These are phyloP conservation scores for Globisporangium mamillatum DNA, from an alignment of 352 stramenopile species.

Conservation along the genomic window DNA sequence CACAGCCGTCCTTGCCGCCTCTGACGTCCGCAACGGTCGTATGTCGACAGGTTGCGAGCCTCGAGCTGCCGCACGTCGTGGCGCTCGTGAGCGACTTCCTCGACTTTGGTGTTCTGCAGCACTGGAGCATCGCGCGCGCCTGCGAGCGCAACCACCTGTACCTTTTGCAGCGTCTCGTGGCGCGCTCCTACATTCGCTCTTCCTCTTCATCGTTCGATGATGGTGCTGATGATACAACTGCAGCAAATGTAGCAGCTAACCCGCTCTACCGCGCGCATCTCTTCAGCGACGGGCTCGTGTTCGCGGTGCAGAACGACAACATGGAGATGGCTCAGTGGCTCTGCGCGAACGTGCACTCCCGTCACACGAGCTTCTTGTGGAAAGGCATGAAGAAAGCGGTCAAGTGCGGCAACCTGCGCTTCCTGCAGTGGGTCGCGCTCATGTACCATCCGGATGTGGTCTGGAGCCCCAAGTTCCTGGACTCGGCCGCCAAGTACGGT, in stretches of 20 bases:
- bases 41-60: slow-evolving; percentile 1
- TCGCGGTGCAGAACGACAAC: slow-evolving; percentile 15
- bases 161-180: slow-evolving; percentile 2
- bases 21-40: slow-evolving; percentile 8
- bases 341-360: neutral
- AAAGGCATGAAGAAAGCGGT: slow-evolving; percentile 17
- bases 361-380: slow-evolving; percentile 13
- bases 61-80: slow-evolving; percentile 15
- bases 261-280: slow-evolving; percentile 13
- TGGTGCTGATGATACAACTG: neutral
- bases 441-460: slow-evolving; percentile 1
- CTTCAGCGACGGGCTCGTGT: slow-evolving; percentile 7
- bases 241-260: neutral
- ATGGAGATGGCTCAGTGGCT: slow-evolving; percentile 19
- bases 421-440: slow-evolving; percentile 14
- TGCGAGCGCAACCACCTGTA: slow-evolving; percentile 12
- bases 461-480: slow-evolving; percentile 14
- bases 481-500: slow-evolving; percentile 15
- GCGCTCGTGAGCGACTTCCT: slow-evolving; percentile 15
- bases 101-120: neutral
- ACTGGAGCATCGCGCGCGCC: slow-evolving; percentile 9
- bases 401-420: slow-evolving; percentile 7
- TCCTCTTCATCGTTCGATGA: neutral
- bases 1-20: neutral
- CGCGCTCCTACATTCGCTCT: neutral